Percentiles rank a stretch among this genome's conserved stretches.
These are phyloP conservation scores for Acanthamoeba healyi DNA, from an alignment of 208 protist species.

Conservation along the genomic window DNA sequence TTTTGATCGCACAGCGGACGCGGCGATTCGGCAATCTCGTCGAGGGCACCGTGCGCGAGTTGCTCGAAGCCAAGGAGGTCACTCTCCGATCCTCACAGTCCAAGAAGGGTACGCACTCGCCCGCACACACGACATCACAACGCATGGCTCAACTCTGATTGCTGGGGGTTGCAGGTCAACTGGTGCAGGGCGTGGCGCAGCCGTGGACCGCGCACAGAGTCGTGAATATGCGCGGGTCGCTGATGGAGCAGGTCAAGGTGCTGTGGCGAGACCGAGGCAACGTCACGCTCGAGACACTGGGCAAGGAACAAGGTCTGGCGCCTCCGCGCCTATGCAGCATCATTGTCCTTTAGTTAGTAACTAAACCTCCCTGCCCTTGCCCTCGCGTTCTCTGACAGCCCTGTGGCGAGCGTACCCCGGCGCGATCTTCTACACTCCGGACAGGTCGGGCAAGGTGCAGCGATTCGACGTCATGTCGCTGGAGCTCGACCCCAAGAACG, in stretches of 20 bases:
- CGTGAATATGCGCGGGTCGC: slow-evolving; percentile 24
- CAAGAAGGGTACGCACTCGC: not conserved
- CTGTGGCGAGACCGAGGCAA: not conserved
- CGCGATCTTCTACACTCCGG: slow-evolving; percentile 19
- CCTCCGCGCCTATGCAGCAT: too few relatives aligned
- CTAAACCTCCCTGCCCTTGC: too few relatives aligned
- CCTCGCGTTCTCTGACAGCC: not conserved
- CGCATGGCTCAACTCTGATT: not conserved
- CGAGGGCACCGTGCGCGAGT: not conserved
- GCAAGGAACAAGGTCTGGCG: not conserved
- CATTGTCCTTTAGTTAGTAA: too few relatives aligned
- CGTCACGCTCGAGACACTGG: not conserved
- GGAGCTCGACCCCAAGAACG: slow-evolving; percentile 48
- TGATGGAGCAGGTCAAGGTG: slow-evolving; percentile 45
- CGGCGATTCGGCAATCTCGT: not conserved
- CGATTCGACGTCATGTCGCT: slow-evolving; percentile 16
- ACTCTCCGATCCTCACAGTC: not conserved
- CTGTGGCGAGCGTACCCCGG: slow-evolving; percentile 28
- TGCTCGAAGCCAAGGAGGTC: not conserved
- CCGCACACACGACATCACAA: not conserved
- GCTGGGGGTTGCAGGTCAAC: not conserved
- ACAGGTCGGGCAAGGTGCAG: slow-evolving; percentile 12
- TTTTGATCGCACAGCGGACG: not conserved
- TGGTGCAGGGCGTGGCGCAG: not conserved
- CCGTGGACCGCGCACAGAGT: slow-evolving; percentile 3